These are phyloP conservation scores for Pseudozyma tsukubaensis DNA, from an alignment of 1,284 basidiomycete species.

Conservation along the genomic window DNA sequence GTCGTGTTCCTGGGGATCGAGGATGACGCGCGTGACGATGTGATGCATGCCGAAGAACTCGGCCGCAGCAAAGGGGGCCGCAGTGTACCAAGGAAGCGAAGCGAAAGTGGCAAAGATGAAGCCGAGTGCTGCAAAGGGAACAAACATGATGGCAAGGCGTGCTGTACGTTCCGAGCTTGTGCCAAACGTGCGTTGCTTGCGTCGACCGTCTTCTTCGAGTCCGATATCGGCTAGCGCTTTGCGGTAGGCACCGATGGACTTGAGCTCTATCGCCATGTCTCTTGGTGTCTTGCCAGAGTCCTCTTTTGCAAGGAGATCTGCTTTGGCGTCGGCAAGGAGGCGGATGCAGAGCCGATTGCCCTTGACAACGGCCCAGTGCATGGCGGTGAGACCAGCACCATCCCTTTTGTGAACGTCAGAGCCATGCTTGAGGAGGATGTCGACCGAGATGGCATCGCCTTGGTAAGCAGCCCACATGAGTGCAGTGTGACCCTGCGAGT, in stretches of 20 bases:
- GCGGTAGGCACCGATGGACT: conserved; percentile 83
- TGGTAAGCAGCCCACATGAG: conserved; percentile 99
- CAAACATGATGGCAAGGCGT: conserved; percentile 80
- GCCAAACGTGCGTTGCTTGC: conserved; percentile 42
- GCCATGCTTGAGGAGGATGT: conserved; percentile 87
- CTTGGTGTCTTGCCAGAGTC: conserved; percentile 86
- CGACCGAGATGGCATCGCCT: conserved; percentile 93
- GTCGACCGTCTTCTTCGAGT: conserved; percentile 72
- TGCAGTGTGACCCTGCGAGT: conserved; percentile 91
- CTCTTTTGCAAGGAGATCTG: conserved; percentile 83
- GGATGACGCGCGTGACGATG: conserved; percentile 70
- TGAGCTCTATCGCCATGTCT: conserved; percentile 92
- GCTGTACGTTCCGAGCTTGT: conserved; percentile 84
- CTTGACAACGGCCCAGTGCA: conserved; percentile 99
- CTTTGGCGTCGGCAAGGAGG: conserved; percentile 84
- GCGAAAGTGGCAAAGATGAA: conserved; percentile 84
- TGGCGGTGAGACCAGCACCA: conserved; percentile 83
- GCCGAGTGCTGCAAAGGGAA: conserved; percentile 83
- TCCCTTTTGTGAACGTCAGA: conserved; percentile 82
- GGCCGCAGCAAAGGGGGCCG: conserved; percentile 81
- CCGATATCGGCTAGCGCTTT: conserved; percentile 85
- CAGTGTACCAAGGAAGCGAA: conserved; percentile 88
- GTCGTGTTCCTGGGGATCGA: conserved; percentile 50
- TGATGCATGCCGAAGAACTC: conserved; percentile 94
- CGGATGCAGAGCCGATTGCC: conserved; percentile 88